Evolutionary conservation across 176 grass and related monocot genomes (phyloP).

Genomic region (Pontederia paniculata): DNA sequence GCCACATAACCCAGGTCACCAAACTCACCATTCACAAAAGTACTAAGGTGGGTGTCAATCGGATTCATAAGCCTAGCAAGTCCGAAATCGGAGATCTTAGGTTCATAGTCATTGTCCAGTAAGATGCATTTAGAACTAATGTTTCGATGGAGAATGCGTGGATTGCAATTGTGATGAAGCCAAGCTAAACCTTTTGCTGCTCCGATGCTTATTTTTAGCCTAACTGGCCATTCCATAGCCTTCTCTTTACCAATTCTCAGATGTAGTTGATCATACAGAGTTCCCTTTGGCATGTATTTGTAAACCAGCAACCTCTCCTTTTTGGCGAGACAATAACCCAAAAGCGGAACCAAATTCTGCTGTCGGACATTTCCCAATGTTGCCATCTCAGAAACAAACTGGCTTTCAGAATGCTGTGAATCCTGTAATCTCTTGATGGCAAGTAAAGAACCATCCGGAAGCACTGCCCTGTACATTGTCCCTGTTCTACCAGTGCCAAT

Average conservation of each 20-base stretch:
- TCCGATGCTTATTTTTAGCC: slow-evolving; percentile 82
- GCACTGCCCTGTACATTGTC: slow-evolving; percentile 67
- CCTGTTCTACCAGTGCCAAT: slow-evolving; percentile 63
- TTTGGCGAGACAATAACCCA: slow-evolving; percentile 86
- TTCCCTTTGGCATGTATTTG: slow-evolving; percentile 58
- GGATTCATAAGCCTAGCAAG: slow-evolving; percentile 98
- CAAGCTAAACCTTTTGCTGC: slow-evolving; percentile 67
- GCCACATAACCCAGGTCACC: slow-evolving; percentile 90
- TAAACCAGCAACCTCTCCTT: slow-evolving; percentile 88
- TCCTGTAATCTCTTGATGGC: slow-evolving; percentile 87
- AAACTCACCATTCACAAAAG: slow-evolving; percentile 84
- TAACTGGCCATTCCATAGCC: slow-evolving; percentile 46
- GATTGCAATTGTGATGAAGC: slow-evolving; percentile 94
- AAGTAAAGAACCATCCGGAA: slow-evolving; percentile 74
- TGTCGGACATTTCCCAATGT: slow-evolving; percentile 63
- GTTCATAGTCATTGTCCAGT: slow-evolving; percentile 62
- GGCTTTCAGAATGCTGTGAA: slow-evolving; percentile 61
- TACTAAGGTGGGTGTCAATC: slow-evolving; percentile 84
- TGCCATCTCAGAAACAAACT: slow-evolving; percentile 83
- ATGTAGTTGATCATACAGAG: slow-evolving; percentile 62
- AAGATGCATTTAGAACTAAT: slow-evolving; percentile 96
- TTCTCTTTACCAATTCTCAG: slow-evolving; percentile 18
- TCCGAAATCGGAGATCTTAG: slow-evolving; percentile 93
- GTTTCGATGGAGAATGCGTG: slow-evolving; percentile 81
- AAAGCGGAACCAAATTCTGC: slow-evolving; percentile 66